These are phyloP conservation scores for Verbascum thapsus DNA, from an alignment of 257 asterid genomes.

Conservation along the genomic window DNA sequence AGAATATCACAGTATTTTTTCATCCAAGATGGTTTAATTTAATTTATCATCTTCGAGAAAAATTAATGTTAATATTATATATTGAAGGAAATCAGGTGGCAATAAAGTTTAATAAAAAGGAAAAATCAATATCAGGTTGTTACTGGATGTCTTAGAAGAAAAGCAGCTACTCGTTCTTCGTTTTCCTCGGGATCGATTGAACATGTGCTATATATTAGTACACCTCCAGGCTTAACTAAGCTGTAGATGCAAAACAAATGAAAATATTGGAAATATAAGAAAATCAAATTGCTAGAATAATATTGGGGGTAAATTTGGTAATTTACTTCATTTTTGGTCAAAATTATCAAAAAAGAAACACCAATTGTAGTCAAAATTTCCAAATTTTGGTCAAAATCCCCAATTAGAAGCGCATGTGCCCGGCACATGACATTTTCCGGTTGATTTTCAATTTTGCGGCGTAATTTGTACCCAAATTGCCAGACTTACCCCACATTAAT, in stretches of 20 bases:
- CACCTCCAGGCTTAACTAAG: conserved; percentile 81
- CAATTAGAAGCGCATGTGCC: no score
- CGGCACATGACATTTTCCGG: no score
- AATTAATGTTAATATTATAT: no score
- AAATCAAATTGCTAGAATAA: conserved; percentile 1
- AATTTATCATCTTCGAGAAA: neutral
- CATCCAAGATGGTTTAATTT: neutral
- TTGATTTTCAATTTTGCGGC: no score
- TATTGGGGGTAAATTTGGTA: no score
- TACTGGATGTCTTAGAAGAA: conserved; percentile 81
- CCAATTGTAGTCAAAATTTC: no score
- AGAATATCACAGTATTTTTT: neutral
- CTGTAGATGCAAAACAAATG: conserved; percentile 45
- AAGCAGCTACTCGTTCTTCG: conserved; percentile 82
- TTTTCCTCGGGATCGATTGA: conserved; percentile 88
- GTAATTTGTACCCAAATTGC: no score
- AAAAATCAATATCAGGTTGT: neutral
- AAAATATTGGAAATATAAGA: neutral
- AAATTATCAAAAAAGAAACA: no score
- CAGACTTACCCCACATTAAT: no score
- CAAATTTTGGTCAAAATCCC: no score
- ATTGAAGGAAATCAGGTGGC: neutral
- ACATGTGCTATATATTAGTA: conserved; percentile 84
- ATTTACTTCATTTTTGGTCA: no score
- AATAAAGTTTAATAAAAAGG: neutral